A percentile compares a stretch with the other conserved stretches of the same genome.
phyloP scores from a whole-genome alignment of 331 rosid genomes.

The Quercus lobata region DNA sequence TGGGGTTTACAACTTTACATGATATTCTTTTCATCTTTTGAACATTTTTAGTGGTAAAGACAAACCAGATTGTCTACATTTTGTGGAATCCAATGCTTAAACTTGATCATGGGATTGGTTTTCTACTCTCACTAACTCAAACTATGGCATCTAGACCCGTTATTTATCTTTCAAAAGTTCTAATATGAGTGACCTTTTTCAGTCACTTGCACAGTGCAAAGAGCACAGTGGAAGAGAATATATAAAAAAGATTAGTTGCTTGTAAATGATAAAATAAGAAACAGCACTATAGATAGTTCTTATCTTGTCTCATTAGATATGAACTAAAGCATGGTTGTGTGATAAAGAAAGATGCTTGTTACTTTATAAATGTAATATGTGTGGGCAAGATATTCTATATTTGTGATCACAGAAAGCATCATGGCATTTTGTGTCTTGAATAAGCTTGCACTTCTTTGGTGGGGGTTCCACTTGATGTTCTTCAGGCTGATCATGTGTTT shows the following conservation, averaged over 20 bases:
- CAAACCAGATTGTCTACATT: slow-evolving; percentile 22
- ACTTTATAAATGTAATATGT: background rate
- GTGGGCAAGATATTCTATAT: background rate
- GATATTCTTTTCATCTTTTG: background rate
- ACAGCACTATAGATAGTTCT: slow-evolving; percentile 20
- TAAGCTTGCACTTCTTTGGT: too few relatives aligned
- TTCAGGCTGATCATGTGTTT: background rate
- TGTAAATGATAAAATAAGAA: slow-evolving; percentile 22
- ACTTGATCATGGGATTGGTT: slow-evolving; percentile 15
- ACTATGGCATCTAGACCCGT: slow-evolving; percentile 23
- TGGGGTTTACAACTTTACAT: background rate
- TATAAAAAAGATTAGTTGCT: background rate
- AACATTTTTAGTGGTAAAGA: slow-evolving; percentile 4
- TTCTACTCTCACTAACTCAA: slow-evolving; percentile 15
- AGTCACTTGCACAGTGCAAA: background rate
- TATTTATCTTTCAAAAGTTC: slow-evolving; percentile 3
- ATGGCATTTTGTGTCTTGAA: background rate
- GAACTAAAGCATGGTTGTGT: slow-evolving; percentile 17
- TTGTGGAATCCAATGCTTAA: slow-evolving; percentile 39
- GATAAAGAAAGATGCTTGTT: slow-evolving; percentile 11
- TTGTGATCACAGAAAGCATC: background rate
- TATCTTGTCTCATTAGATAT: slow-evolving; percentile 24
- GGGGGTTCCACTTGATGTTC: background rate
- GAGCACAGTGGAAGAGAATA: slow-evolving; percentile 24
- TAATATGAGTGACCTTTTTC: background rate